Conservation (phyloP, 2,329 filamentous ascomycete species). For the Scedosporium aurantiacum region DNA sequence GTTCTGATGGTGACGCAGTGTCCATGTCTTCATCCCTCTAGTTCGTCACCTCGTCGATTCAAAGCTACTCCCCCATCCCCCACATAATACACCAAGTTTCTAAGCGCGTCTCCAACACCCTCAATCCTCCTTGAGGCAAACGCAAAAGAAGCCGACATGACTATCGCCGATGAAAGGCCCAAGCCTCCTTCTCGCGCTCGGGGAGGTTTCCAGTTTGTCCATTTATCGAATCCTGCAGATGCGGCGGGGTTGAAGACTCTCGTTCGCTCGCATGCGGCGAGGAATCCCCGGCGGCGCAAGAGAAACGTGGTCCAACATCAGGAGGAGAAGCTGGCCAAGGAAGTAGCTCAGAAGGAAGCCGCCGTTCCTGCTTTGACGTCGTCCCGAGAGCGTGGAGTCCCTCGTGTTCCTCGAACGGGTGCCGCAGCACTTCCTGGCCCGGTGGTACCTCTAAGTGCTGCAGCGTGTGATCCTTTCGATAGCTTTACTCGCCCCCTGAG, state of each 20-base stretch:
- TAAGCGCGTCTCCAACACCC: not conserved
- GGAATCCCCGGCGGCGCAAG: constrained; percentile 8
- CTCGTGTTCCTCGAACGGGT: not conserved
- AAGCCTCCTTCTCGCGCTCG: constrained; percentile 12
- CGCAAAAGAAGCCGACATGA: not conserved
- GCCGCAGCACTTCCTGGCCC: not conserved
- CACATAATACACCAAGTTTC: too few relatives aligned
- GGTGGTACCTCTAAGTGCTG: not conserved
- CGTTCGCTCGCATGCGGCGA: constrained; percentile 14
- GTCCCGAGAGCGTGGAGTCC: not conserved
- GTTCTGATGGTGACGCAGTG: too few relatives aligned
- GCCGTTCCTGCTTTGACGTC: not conserved
- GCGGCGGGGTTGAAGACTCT: constrained; percentile 7
- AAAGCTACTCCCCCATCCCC: too few relatives aligned
- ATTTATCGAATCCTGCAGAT: constrained; percentile 11
- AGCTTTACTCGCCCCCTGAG: not conserved
- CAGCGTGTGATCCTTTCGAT: not conserved
- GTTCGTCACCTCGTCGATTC: too few relatives aligned
- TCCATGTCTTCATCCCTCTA: too few relatives aligned
- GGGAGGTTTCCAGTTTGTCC: constrained; percentile 12
- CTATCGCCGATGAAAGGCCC: not conserved
- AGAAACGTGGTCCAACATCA: constrained; percentile 10
- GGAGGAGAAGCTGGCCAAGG: not conserved
- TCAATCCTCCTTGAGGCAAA: not conserved
- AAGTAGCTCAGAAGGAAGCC: not conserved